phyloP scores from a whole-genome alignment of 2,329 filamentous ascomycete species.

The Fusarium algeriense region DNA sequence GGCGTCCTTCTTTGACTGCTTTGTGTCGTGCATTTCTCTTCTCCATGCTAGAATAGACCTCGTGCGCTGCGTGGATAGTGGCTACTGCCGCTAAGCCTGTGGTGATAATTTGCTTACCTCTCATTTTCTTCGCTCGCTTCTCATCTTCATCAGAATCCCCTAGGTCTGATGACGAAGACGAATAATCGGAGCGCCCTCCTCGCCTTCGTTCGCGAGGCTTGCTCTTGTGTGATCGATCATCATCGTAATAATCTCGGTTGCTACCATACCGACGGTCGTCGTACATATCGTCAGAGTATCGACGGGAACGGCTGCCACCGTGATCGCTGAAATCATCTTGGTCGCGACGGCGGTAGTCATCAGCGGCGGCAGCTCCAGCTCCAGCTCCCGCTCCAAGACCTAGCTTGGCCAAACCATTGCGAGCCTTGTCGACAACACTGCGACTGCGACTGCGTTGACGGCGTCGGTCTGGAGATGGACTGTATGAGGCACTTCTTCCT shows the following conservation, averaged over 20 bases:
- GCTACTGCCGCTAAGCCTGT: constrained; percentile 69
- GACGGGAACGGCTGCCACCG: constrained; percentile 54
- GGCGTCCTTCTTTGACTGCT: constrained; percentile 66
- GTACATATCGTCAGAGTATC: constrained; percentile 60
- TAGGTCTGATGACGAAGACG: constrained; percentile 65
- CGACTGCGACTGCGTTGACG: constrained; percentile 67
- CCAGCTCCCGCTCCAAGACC: constrained; percentile 67
- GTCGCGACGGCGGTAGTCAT: constrained; percentile 56
- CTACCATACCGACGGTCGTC: constrained; percentile 58
- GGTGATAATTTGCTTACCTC: constrained; percentile 71
- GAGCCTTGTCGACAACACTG: constrained; percentile 73
- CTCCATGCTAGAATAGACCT: constrained; percentile 70
- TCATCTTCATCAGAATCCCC: constrained; percentile 70
- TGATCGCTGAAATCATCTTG: constrained; percentile 61
- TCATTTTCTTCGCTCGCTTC: constrained; percentile 67
- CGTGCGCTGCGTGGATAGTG: constrained; percentile 71
- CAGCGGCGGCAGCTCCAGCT: constrained; percentile 45
- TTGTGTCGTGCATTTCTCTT: constrained; percentile 65
- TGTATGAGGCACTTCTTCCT: constrained; percentile 61
- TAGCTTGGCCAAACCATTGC: constrained; percentile 71
- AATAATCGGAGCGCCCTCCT: constrained; percentile 60
- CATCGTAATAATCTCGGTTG: constrained; percentile 60
- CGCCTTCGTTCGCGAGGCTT: constrained; percentile 57
- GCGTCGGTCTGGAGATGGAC: constrained; percentile 61
- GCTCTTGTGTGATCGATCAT: constrained; percentile 58